Base-by-base conservation (phyloP, 1,139 yeast species). In the Pichia sp. region DNA sequence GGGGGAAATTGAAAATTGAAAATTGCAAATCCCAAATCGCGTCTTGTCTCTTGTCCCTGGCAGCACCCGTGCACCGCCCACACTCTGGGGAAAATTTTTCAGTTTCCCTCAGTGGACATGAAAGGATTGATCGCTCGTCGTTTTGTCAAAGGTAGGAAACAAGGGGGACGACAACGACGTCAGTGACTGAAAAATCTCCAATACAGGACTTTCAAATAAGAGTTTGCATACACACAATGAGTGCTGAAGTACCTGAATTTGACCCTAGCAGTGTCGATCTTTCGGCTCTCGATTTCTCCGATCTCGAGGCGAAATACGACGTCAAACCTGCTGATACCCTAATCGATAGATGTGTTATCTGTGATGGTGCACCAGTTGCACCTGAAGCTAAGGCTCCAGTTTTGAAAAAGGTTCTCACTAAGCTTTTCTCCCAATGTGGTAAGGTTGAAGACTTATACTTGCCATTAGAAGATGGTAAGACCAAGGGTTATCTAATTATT, bases 321-420 rank as follows among this genome's bases (percentile, higher is more conserved):
- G 78, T 84, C 38, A 69, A 72, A 40, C 52, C 46, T 31, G 62
- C 66, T 30, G 66, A 66, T 29, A 77, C 75, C 45, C 77, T 80
- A 27, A 69, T 85, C 40, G 96, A 86, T 54, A 75, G 74, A 53
- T 88, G 77, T 56, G 77, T 91, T 41, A 85, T 91, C 21, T 82
- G 87, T 35, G 97, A 87, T 59, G 98, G 98, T 32, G 91, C 95
- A 6, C 99, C 99, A 47, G 69, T 86, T 46, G 94, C 95, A 18
- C 96, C 96, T 38, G 94, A 82, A 56, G 62, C 86, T 38, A 93
- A 93, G 63, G 85, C 79, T 30, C 84, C 87, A 32, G 78, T 84
- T 38, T 74, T 93, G 56, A 73, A 79, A 52, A 88, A 85, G 58
- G 97, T 93, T 36, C 72, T 93, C 54, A 75, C 73, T 53, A 91